Evolutionary conservation across 257 asterid species (phyloP), one percentile per base, ranked within the genome.

Genomic region (Plectranthus barbatus): DNA sequence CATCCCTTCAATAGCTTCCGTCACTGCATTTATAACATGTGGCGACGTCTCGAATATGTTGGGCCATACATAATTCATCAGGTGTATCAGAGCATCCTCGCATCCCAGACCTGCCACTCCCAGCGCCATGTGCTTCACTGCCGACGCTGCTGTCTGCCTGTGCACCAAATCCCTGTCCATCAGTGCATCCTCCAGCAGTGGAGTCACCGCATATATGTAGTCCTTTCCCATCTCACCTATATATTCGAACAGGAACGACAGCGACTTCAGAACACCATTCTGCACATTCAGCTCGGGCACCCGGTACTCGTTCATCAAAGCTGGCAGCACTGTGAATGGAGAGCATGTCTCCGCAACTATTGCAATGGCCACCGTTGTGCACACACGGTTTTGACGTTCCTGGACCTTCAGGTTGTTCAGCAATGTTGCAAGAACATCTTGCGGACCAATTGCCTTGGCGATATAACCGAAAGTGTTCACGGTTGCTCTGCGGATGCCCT

Each of bases 201-300:
- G 97, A 15, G 97, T 90, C 54, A 90, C 97, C 0, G 95, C 97
- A 19, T 90, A 90, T 66, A 90, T 90, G 73, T 90, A 90, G 71
- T 90, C 97, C 56, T 90, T 90, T 4, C 97, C 95, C 97, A 90
- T 87, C 71, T 90, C 97, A 9, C 97, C 97, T 7, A 90, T 86
- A 66, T 90, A 90, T 72, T 90, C 95, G 5, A 87, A 90, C 51
- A 90, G 84, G 75, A 90, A 85, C 3, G 97, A 90, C 6, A 90
- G 87, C 1, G 95, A 87, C 70, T 87, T 87, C 69, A 87, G 71
- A 54, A 90, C 96, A 67, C 96, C 96, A 17, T 90, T 87, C 78
- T 90, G 97, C 45, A 90, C 97, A 52, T 90, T 90, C 40, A 90
- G 97, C 83, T 90, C 97, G 0, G 96, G 97, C 13, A 87, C 93